Base-by-base conservation (phyloP, 169 alveolate genomes). In the Eimeria maxima region DNA sequence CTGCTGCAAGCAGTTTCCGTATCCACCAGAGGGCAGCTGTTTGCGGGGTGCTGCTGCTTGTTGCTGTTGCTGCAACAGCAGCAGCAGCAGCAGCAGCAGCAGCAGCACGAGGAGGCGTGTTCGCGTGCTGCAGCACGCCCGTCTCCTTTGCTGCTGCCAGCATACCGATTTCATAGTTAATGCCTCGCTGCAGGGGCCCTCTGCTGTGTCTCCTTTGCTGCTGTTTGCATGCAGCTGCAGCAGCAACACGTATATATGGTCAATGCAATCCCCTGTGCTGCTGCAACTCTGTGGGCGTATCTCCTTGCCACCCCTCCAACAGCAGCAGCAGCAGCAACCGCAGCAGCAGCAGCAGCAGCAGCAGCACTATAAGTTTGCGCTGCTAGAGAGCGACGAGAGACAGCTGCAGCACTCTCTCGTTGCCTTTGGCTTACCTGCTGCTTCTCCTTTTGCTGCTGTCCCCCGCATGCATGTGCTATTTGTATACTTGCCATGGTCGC, bases 371-470 rank as follows among this genome's bases (percentile, higher is more conserved):
- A 71, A 44, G 44, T 78, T 45, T 24, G 95, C 95, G 2, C 27
- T 90, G 80, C 95, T 90, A 27, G 95, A 90, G 80, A 44, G 83
- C 63, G 95, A 90, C 4, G 95, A 90, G 29, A 44, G 95, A 45
- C 60, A 45, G 90, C 80, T 60, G 60, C 86, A 63, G 73, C 88
- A 69, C 65, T 90, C 95, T 27, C 65, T 38, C 0, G 89, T 74
- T 13, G 88, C 67, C 29, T 90, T 50, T 42, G 95, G 95, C 47
- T 80, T 90, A 7, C 16, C 57, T 11, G 67, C 80, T 47, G 33
- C 90, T n/a, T 90, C 95, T 47, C 95, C 95, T 20, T 90, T 90
- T 47, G 88, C 95, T 45, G 95, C 95, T 0, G 80, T 90, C 27
- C 95, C 95, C 10, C 53, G 89, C 42, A 81, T 69, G 90, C 95